These are phyloP conservation scores for Tolypocladium amazonense DNA, from an alignment of 2,329 filamentous ascomycete genomes.

Conservation along the genomic window DNA sequence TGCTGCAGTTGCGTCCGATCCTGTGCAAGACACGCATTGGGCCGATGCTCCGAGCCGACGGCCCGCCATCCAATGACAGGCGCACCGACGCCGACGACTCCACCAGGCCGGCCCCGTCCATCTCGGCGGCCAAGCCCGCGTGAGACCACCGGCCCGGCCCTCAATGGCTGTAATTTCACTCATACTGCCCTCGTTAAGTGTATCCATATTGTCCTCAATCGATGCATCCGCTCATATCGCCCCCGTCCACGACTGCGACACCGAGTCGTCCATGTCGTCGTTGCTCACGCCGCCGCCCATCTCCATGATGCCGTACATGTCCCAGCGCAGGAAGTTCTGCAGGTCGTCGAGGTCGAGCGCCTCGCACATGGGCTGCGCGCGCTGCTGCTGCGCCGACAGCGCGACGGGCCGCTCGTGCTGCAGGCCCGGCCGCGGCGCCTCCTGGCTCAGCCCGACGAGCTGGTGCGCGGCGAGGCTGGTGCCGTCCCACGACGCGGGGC, in stretches of 20 bases:
- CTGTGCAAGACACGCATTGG: too few species aligned
- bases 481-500: conserved; percentile 14
- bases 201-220: background rate
- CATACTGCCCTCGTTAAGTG: too few species aligned
- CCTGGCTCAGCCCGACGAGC: conserved; percentile 12
- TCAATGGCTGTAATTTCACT: too few species aligned
- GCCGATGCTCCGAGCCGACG: conserved; percentile 5
- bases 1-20: too few species aligned
- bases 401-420: conserved; percentile 26
- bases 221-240: conserved; percentile 4
- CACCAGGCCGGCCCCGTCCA: background rate
- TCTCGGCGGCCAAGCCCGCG: background rate
- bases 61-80: background rate
- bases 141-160: background rate
- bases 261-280: conserved; percentile 22
- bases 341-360: conserved; percentile 26
- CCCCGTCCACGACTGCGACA: conserved; percentile 18
- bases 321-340: conserved; percentile 27
- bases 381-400: conserved; percentile 6
- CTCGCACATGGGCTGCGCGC: conserved; percentile 19
- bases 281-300: conserved; percentile 25
- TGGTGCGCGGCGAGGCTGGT: conserved; percentile 14
- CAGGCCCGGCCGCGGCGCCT: conserved; percentile 17
- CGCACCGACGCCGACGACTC: conserved; percentile 2
- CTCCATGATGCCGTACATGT: conserved; percentile 30